Percentiles rank a stretch among this genome's conserved stretches.
These are phyloP conservation scores for Linum lewisii DNA, from an alignment of 345 rosid species.

Conservation along the genomic window DNA sequence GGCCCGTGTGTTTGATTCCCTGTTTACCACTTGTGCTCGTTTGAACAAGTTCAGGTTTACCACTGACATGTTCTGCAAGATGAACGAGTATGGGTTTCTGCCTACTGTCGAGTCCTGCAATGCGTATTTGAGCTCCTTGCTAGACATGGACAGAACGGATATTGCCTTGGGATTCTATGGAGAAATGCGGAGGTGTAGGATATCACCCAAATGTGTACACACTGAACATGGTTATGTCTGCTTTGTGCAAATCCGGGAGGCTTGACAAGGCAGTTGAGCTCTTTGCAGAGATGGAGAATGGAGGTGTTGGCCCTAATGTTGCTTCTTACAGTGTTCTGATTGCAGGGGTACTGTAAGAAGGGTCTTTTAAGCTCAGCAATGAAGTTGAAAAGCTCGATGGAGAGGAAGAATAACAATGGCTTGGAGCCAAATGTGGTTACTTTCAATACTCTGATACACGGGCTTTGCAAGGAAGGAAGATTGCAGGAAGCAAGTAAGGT, in stretches of 20 bases:
- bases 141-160: conserved; percentile 46
- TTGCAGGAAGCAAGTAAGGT: conserved; percentile 51
- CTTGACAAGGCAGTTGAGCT: conserved; percentile 54
- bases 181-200: conserved; percentile 58
- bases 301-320: conserved; percentile 41
- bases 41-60: conserved; percentile 67
- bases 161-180: conserved; percentile 49
- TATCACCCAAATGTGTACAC: conserved; percentile 70
- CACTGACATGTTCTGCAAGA: conserved; percentile 37
- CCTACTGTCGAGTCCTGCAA: conserved; percentile 75
- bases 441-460: conserved; percentile 53
- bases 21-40: conserved; percentile 61
- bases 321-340: conserved; percentile 67
- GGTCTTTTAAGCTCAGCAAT: conserved; percentile 55
- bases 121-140: conserved; percentile 61
- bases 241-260: conserved; percentile 50
- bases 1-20: conserved; percentile 56
- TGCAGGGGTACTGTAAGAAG: conserved; percentile 49
- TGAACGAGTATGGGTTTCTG: conserved; percentile 61
- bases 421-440: conserved; percentile 55
- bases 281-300: conserved; percentile 39
- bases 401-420: conserved; percentile 32
- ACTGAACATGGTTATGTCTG: conserved; percentile 54
- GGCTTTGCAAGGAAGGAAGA: conserved; percentile 51
- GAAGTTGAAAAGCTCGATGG: conserved; percentile 53